Conservation (phyloP, 2,329 filamentous ascomycete species). For the Fusarium pseudograminearum region DNA sequence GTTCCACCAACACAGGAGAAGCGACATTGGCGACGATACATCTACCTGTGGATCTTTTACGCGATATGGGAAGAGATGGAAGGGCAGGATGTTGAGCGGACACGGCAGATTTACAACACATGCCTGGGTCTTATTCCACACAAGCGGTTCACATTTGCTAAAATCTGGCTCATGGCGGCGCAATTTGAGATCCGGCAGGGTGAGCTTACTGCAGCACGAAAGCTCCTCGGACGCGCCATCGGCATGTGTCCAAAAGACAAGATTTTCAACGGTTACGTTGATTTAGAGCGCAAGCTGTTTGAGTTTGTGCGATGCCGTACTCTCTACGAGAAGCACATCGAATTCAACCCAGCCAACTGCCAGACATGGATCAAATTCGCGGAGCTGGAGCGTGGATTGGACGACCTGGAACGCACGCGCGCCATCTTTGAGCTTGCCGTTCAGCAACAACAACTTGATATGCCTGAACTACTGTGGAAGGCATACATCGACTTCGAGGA, state of each 20-base stretch:
- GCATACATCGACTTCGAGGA: conserved; percentile 99
- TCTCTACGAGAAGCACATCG: conserved; percentile 92
- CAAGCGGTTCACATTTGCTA: conserved; percentile 97
- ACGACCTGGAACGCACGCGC: conserved; percentile 87
- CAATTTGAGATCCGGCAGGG: conserved; percentile 93
- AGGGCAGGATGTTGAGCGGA: conserved; percentile 80
- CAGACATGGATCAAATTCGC: conserved; percentile 98
- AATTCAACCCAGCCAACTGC: conserved; percentile 90
- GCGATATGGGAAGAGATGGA: conserved; percentile 94
- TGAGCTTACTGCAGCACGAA: conserved; percentile 82
- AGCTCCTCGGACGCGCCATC: conserved; percentile 88
- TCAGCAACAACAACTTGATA: conserved; percentile 84
- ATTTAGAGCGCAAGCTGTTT: conserved; percentile 91
- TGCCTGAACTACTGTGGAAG: conserved; percentile 98
- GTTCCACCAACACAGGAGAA: conserved; percentile 96
- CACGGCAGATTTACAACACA: conserved; percentile 90
- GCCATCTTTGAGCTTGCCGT: conserved; percentile 95
- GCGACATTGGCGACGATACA: conserved; percentile 95
- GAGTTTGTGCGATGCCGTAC: conserved; percentile 93
- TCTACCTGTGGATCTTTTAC: conserved; percentile 98
- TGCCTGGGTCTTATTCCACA: conserved; percentile 91
- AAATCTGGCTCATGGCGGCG: conserved; percentile 93
- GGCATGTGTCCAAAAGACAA: conserved; percentile 97
- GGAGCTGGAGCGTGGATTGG: conserved; percentile 89
- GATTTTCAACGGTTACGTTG: conserved; percentile 92